These are phyloP conservation scores for Myriosclerotinia duriaeana DNA, from an alignment of 2,329 filamentous ascomycete species.

Conservation along the genomic window DNA sequence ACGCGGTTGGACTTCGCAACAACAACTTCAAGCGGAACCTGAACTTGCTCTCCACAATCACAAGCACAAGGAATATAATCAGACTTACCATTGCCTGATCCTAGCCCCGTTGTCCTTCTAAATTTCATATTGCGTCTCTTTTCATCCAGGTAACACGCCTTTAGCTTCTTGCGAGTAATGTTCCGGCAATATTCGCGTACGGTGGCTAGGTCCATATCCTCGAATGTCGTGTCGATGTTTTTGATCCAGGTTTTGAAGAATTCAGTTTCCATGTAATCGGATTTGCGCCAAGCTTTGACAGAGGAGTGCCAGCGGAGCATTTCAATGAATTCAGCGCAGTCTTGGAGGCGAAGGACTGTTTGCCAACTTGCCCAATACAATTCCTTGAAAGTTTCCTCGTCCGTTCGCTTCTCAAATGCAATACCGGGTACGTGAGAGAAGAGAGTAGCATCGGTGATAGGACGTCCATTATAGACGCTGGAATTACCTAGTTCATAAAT, in stretches of 20 bases:
- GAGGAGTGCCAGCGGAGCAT: conserved; percentile 24
- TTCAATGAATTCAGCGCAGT: conserved; percentile 23
- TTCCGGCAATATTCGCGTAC: conserved; percentile 22
- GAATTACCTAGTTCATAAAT: conserved; percentile 22
- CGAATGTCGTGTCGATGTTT: conserved; percentile 20
- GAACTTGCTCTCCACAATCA: conserved; percentile 15
- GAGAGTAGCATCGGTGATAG: conserved; percentile 23
- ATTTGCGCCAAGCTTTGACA: conserved; percentile 20
- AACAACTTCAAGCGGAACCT: conserved; percentile 12
- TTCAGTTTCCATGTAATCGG: conserved; percentile 19
- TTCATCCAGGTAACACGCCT: conserved; percentile 22
- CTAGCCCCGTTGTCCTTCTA: background rate
- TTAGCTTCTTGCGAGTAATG: conserved; percentile 22
- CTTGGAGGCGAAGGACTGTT: conserved; percentile 18
- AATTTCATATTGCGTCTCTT: conserved; percentile 21
- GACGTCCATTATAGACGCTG: conserved; percentile 22
- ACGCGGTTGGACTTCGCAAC: conserved; percentile 9
- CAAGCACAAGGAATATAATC: conserved; percentile 21
- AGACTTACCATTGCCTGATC: conserved; percentile 19
- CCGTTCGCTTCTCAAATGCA: conserved; percentile 20
- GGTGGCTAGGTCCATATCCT: conserved; percentile 20
- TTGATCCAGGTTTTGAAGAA: conserved; percentile 24
- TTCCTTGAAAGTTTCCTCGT: conserved; percentile 21
- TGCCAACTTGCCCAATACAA: conserved; percentile 23
- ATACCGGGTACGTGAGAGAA: conserved; percentile 20